Evolutionary conservation across 148 eudicot genomes (phyloP), one percentile per base, ranked within the genome.

Genomic region (Vaccinium darrowii): DNA sequence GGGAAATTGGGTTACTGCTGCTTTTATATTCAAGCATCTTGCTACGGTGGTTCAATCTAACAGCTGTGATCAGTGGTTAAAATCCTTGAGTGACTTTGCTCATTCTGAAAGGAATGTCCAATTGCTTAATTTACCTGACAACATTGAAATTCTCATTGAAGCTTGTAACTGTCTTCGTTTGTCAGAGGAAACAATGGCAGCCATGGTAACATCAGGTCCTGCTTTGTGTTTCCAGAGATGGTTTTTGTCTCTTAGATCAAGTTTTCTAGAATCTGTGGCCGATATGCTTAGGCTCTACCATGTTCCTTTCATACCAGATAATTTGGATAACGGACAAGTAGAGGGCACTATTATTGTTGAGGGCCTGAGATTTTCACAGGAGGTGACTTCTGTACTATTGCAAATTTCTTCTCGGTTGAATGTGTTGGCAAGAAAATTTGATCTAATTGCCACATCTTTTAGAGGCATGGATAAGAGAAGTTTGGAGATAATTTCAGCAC

Each of bases 1-100:
- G 65, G 99, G 99, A 54, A 91, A 86, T 33, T 95, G 98, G 97
- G 89, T 83, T 80, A 85, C 91, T 72, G 94, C 96, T 89, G 88
- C 92, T 69, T 87, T 88, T 84, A 89, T 97, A 71, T 95, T 95
- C 81, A 90, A 91, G 65, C 84, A 91, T 57, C 91, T 97, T 30
- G 84, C 43, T 56, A 79, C 84, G 30, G 83, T 52, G 57, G 92
- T 88, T 86, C 86, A 88, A 52, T 94, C 99, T 85, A 84, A 87
- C 83, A 27, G 87, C 81, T 88, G 83, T 80, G 57, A 76, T 52
- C 82, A 84, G 54, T 97, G 99, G 99, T 88, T 97, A 56, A 88
- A 90, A 76, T 86, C 91, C 82, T 90, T 97, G 88, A 83, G 87
- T 85, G 89, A 86, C 75, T 86, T 90, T 78, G 85, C 98, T 27